phyloP scores from a whole-genome alignment of 1,139 yeast species.

The Groenewaldozyma sp. region DNA sequence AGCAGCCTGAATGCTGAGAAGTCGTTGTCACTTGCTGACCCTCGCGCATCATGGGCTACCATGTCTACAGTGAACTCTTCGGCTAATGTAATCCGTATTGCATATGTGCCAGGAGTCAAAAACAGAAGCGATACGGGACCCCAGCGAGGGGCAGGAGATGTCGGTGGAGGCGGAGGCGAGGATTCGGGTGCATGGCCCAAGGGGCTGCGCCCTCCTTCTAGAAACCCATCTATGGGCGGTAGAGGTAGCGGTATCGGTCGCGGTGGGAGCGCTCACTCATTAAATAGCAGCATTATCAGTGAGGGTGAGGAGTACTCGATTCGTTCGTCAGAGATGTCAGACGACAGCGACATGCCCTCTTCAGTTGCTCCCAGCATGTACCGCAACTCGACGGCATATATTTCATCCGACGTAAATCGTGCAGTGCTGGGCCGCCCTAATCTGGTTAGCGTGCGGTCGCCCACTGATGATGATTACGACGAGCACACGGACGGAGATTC shows the following conservation, averaged over 20 bases:
- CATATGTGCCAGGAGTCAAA: slow-evolving; percentile 81
- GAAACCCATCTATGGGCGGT: not conserved
- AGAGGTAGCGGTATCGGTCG: no score
- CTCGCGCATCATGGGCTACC: slow-evolving; percentile 18
- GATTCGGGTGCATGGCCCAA: not conserved
- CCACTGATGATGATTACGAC: slow-evolving; percentile 4
- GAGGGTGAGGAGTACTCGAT: no score
- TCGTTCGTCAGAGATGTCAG: not conserved
- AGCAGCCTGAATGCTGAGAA: slow-evolving; percentile 3
- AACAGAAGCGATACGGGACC: slow-evolving; percentile 4
- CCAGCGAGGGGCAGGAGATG: not conserved
- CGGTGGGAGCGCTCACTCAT: no score
- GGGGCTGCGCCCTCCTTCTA: not conserved
- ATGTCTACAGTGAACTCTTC: slow-evolving; percentile 19
- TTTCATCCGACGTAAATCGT: slow-evolving; percentile 21
- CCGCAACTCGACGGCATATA: slow-evolving; percentile 26
- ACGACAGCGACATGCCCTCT: slow-evolving; percentile 15
- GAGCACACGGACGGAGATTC: slow-evolving; percentile 7
- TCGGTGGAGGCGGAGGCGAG: not conserved
- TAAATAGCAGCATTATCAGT: no score
- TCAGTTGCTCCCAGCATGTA: slow-evolving; percentile 27
- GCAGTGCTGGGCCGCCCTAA: slow-evolving; percentile 27
- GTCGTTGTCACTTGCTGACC: slow-evolving; percentile 3
- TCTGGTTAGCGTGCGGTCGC: slow-evolving; percentile 22
- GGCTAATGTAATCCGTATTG: slow-evolving; percentile 84